phyloP scores from a whole-genome alignment of 148 eudicot genomes.

The Silene uniflora region DNA sequence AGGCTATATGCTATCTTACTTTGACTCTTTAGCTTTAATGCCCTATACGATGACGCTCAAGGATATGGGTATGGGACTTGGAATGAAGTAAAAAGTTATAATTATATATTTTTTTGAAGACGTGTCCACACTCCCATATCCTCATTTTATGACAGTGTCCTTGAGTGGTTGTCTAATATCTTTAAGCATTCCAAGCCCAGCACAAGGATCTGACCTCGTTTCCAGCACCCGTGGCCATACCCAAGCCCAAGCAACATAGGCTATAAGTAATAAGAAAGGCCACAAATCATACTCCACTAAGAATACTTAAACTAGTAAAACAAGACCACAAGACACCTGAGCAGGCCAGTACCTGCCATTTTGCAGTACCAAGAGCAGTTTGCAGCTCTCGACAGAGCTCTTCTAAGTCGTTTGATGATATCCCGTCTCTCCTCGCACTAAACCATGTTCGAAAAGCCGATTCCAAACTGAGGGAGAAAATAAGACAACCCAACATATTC shows the following conservation, averaged over 20 bases:
- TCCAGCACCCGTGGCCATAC: too few relatives aligned
- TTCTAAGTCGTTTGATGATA: constrained; percentile 34
- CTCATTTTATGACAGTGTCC: too few relatives aligned
- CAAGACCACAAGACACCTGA: background rate
- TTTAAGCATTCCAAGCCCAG: too few relatives aligned
- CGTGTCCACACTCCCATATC: too few relatives aligned
- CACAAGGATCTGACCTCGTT: too few relatives aligned
- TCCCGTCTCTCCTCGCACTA: constrained; percentile 60
- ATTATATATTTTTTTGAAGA: too few relatives aligned
- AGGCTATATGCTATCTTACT: background rate
- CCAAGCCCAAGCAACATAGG: background rate
- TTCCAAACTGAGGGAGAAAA: constrained; percentile 50
- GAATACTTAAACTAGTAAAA: background rate
- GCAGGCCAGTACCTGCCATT: constrained; percentile 76
- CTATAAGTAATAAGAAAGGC: too few relatives aligned
- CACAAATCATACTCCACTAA: background rate
- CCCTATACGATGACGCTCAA: too few relatives aligned
- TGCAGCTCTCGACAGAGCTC: constrained; percentile 69
- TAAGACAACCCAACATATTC: background rate
- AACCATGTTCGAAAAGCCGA: constrained; percentile 77
- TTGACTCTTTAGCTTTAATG: too few relatives aligned
- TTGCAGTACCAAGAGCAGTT: constrained; percentile 88
- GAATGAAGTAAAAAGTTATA: too few relatives aligned
- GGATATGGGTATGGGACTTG: too few relatives aligned
- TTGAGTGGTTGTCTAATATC: too few relatives aligned